Conservation (phyloP, 192 early-diverging fungal species). For the Umbelopsis isabellina region DNA sequence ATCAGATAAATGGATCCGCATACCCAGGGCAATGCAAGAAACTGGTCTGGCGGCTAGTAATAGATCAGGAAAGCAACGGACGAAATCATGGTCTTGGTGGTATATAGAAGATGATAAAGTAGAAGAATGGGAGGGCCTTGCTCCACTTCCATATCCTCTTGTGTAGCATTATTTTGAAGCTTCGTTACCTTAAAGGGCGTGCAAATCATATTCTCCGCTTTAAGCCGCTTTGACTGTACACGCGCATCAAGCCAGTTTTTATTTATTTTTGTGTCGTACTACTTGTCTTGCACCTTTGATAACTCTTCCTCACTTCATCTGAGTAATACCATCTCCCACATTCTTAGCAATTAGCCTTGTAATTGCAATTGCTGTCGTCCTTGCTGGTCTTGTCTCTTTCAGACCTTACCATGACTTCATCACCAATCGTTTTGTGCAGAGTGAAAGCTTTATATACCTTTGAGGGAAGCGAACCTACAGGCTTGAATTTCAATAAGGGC, state of each 20-base stretch:
- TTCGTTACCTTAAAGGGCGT: neutral
- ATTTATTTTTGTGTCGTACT: conserved; percentile 19
- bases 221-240: conserved; percentile 1
- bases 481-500: conserved; percentile 80
- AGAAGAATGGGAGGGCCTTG: conserved; percentile 17
- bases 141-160: conserved; percentile 7
- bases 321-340: neutral
- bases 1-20: neutral
- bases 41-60: neutral
- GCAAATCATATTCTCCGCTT: neutral
- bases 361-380: neutral
- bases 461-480: conserved; percentile 73
- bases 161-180: conserved; percentile 15
- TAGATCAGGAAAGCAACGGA: neutral
- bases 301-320: conserved; percentile 7
- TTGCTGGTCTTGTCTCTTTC: neutral
- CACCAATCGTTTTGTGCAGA: conserved; percentile 38
- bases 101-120: conserved; percentile 16
- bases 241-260: neutral
- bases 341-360: neutral
- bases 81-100: conserved; percentile 13
- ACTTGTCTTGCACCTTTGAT: neutral
- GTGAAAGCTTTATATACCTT: conserved; percentile 88
- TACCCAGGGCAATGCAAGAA: conserved; percentile 1
- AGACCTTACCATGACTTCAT: neutral